Percentiles rank a stretch among this genome's conserved stretches.
Conservation (phyloP, 2,329 filamentous ascomycete species). For the Diaporthe sp. region DNA sequence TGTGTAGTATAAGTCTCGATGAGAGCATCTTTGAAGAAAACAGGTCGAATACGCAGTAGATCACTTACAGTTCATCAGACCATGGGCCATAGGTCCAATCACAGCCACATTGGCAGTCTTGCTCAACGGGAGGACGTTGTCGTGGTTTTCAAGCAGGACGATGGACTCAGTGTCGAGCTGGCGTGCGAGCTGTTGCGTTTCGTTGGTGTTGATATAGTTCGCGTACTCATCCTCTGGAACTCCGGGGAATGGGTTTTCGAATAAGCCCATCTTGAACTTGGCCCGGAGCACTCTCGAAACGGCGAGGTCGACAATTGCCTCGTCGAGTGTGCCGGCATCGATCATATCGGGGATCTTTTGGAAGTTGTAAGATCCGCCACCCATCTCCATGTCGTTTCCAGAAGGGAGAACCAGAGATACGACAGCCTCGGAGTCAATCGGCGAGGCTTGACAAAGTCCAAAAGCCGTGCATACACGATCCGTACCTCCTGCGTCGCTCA, state of each 20-base stretch:
- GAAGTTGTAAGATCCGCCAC: constrained; percentile 79
- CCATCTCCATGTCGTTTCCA: constrained; percentile 82
- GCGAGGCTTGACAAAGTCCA: constrained; percentile 70
- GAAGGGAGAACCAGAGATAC: constrained; percentile 71
- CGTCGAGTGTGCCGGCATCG: constrained; percentile 69
- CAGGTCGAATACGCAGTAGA: not conserved
- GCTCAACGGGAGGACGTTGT: constrained; percentile 64
- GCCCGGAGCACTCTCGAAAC: constrained; percentile 74
- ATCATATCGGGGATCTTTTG: constrained; percentile 75
- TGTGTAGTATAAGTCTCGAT: not conserved
- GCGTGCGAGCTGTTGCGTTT: constrained; percentile 69
- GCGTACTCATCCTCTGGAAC: constrained; percentile 67
- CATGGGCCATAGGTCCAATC: constrained; percentile 81
- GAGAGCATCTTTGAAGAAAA: not conserved
- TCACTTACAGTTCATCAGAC: constrained; percentile 69
- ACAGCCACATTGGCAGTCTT: constrained; percentile 78
- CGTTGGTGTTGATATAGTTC: constrained; percentile 72
- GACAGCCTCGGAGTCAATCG: constrained; percentile 75
- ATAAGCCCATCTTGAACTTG: constrained; percentile 79
- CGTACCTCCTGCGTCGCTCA: constrained; percentile 76
- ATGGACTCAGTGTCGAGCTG: constrained; percentile 75
- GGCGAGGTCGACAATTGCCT: constrained; percentile 72
- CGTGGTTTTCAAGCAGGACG: constrained; percentile 70
- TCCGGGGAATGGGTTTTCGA: constrained; percentile 76
- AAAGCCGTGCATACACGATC: constrained; percentile 76